Evolutionary conservation across 2,329 filamentous ascomycete genomes (phyloP).

Genomic region (Sporothrix pseudoabietina): DNA sequence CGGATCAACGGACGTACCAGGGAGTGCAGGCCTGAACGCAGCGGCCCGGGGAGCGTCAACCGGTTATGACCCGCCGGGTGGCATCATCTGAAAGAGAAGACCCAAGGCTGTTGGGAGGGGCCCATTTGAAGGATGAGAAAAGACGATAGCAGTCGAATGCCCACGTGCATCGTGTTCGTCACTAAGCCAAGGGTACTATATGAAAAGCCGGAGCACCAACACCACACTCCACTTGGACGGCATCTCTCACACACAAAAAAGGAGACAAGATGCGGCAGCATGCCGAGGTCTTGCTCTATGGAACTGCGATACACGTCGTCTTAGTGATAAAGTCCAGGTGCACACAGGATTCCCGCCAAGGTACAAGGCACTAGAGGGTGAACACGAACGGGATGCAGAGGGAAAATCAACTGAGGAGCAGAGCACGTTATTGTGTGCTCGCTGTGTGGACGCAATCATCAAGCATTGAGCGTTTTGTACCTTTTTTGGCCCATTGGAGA

Average conservation of each 20-base stretch:
- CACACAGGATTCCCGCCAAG: background rate
- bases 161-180: background rate
- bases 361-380: background rate
- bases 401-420: too few relatives aligned
- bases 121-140: background rate
- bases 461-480: slow-evolving; percentile 19
- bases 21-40: slow-evolving; percentile 55
- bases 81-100: slow-evolving; percentile 53
- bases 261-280: background rate
- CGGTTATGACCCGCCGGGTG: slow-evolving; percentile 61
- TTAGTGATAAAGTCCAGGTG: background rate
- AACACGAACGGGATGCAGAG: background rate
- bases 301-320: background rate
- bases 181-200: too few relatives aligned
- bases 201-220: background rate
- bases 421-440: background rate
- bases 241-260: background rate
- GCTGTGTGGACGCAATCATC: background rate
- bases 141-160: background rate
- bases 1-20: slow-evolving; percentile 49
- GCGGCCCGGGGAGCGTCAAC: slow-evolving; percentile 50
- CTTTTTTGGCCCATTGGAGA: background rate
- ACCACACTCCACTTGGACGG: background rate
- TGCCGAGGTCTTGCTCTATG: background rate
- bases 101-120: background rate